Base-by-base conservation (phyloP, 1,284 basidiomycete genomes). In the Rhizopogon parksii region DNA sequence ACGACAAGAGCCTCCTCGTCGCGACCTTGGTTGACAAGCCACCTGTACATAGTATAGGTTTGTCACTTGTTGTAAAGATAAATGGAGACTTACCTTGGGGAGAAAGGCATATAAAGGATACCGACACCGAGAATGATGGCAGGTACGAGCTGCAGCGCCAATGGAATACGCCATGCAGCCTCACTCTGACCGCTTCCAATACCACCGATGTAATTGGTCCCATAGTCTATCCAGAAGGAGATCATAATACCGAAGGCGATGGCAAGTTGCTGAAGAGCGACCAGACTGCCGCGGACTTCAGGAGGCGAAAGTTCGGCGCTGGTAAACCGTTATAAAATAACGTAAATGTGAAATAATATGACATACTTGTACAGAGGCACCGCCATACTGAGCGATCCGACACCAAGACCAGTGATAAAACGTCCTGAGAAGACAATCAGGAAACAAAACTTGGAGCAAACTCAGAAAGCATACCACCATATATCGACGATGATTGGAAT, bases 141-240 rank as follows among this genome's bases (percentile, higher is more conserved):
- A 9, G 88, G 88, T 2, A 85, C 75, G 50, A 91, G 74, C 61
- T 92, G 89, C 19, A 92, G 73, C 5, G 77, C 85, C 7, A 91
- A 70, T 2, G 89, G 86, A 46, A 91, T 71, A 51, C 86, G 75
- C 88, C 89, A 91, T 2, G 89, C 80, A 24, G 86, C 82, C 56
- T 83, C 77, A 47, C 67, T 72, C 58, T 84, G 83, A 11, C 65
- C 66, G 0, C 49, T 58, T 6, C 76, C 76, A 15, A 78, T 80
- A 0, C 85, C 84, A 19, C 83, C 80, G 47, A 84, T 85, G 66
- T 80, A 84, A 67, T 88, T 87, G 35, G 85, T 87, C 36, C 84
- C 83, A 56, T 78, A 85, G 60, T 83, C 85, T 58, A 88, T 87
- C 86, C 87, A 91, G 73, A 88, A 91, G n/a, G 82, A 84, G 19